Evolutionary conservation across 1,284 basidiomycete species (phyloP).

Genomic region (Ceratobasidium papillatum): DNA sequence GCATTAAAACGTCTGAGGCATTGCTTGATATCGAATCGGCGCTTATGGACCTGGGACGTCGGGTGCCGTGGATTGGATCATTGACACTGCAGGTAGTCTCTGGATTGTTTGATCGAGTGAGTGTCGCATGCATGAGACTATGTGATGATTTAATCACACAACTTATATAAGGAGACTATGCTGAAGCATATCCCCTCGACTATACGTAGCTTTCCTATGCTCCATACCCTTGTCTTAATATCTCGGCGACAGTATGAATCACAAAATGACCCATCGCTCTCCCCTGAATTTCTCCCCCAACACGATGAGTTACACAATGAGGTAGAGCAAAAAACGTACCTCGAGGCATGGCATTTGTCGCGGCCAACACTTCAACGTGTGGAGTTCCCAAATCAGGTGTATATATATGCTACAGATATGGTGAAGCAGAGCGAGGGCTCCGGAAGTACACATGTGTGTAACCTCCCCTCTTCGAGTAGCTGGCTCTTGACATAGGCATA

Average conservation of each 20-base stretch:
- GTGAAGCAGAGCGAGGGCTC: background rate
- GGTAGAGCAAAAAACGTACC: background rate
- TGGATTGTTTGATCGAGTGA: background rate
- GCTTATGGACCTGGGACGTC: background rate
- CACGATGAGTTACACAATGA: background rate
- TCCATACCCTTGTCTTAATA: background rate
- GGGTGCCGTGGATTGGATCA: background rate
- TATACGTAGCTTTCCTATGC: background rate
- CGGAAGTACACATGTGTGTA: too few species aligned
- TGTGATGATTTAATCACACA: too few species aligned
- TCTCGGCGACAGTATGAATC: background rate
- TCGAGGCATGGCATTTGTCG: background rate
- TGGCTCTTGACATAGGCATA: too few species aligned
- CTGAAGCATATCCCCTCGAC: background rate
- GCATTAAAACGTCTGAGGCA: background rate
- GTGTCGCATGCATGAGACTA: background rate
- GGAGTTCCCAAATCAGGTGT: background rate
- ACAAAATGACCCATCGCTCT: background rate
- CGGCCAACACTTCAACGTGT: constrained; percentile 7
- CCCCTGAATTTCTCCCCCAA: background rate
- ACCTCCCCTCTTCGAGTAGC: too few species aligned
- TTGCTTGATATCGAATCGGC: background rate
- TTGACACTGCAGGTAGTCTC: constrained; percentile 2
- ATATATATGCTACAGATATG: background rate
- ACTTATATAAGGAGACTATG: background rate